Conservation (phyloP, 108 stramenopile genomes). For the Mayamaea pseudoterrestris region DNA sequence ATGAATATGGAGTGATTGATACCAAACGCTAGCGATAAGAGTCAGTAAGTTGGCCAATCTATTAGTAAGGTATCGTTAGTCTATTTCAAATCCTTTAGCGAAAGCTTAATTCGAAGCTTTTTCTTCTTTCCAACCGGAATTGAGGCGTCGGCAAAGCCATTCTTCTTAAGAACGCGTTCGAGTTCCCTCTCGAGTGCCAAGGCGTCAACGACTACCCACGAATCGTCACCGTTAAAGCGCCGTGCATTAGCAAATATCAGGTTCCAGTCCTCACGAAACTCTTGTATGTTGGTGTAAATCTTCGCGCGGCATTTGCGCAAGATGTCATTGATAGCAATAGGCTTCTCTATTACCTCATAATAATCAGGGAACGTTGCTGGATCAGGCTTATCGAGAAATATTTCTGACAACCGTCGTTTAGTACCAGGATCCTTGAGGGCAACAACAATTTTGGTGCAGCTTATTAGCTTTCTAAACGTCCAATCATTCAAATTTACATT, state of each 20-base stretch:
- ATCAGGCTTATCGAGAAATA: constrained; percentile 80
- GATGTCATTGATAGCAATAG: constrained; percentile 84
- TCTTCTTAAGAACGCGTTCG: constrained; percentile 68
- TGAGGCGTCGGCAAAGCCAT: constrained; percentile 34
- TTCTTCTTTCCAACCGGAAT: constrained; percentile 17
- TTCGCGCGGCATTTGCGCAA: constrained; percentile 65
- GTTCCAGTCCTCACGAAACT: constrained; percentile 72
- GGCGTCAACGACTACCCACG: constrained; percentile 70
- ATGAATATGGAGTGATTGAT: neutral
- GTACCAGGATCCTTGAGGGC: constrained; percentile 68
- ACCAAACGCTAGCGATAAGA: neutral
- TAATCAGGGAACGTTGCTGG: constrained; percentile 76
- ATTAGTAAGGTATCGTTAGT: too few relatives aligned
- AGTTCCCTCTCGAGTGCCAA: constrained; percentile 52
- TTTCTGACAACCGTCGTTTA: constrained; percentile 63
- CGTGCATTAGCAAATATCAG: constrained; percentile 65
- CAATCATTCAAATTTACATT: constrained; percentile 31
- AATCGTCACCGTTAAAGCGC: constrained; percentile 72
- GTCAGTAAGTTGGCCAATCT: too few relatives aligned
- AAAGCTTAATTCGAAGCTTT: constrained; percentile 45
- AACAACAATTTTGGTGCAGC: constrained; percentile 56
- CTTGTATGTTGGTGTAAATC: constrained; percentile 39
- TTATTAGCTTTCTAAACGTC: constrained; percentile 64
- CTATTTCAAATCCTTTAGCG: constrained; percentile 32
- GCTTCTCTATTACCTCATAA: constrained; percentile 65